Evolutionary conservation across 1,284 basidiomycete species (phyloP).

Genomic region (Ceratobasidium sp.): DNA sequence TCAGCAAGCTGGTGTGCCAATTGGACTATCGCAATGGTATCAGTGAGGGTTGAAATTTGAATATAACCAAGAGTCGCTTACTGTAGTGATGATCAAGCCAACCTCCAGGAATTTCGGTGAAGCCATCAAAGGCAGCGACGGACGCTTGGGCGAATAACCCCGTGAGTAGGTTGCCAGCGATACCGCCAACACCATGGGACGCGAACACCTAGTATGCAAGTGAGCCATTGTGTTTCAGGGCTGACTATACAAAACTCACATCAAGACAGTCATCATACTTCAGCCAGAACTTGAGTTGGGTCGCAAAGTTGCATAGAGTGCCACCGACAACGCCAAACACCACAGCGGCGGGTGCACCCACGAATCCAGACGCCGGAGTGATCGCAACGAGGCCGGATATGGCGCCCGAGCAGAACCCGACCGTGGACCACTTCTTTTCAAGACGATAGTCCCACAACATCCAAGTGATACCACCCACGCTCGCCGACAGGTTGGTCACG

Average conservation of each 20-base stretch:
- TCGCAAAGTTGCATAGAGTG: conserved; percentile 87
- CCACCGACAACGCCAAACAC: conserved; percentile 84
- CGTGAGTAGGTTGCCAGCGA: conserved; percentile 88
- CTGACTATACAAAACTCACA: conserved; percentile 60
- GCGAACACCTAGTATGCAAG: conserved; percentile 68
- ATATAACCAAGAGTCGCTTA: conserved; percentile 46
- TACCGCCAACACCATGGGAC: conserved; percentile 89
- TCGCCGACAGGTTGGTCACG: conserved; percentile 91
- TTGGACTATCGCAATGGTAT: conserved; percentile 69
- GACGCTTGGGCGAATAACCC: conserved; percentile 92
- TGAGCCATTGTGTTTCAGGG: neutral
- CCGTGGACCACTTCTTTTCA: conserved; percentile 74
- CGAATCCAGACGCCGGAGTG: conserved; percentile 81
- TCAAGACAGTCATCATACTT: conserved; percentile 86
- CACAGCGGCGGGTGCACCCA: conserved; percentile 82
- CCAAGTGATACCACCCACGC: conserved; percentile 61
- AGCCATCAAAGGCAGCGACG: conserved; percentile 81
- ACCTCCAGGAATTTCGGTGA: conserved; percentile 57
- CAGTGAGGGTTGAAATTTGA: no score
- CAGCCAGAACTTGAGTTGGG: conserved; percentile 88
- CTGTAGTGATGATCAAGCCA: conserved; percentile 71
- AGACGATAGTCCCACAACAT: conserved; percentile 58
- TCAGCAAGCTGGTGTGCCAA: conserved; percentile 92
- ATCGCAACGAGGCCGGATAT: conserved; percentile 94
- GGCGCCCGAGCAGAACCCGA: conserved; percentile 91